Base-by-base conservation (phyloP, 1,284 basidiomycete species). In the Pisolithus thermaeus region DNA sequence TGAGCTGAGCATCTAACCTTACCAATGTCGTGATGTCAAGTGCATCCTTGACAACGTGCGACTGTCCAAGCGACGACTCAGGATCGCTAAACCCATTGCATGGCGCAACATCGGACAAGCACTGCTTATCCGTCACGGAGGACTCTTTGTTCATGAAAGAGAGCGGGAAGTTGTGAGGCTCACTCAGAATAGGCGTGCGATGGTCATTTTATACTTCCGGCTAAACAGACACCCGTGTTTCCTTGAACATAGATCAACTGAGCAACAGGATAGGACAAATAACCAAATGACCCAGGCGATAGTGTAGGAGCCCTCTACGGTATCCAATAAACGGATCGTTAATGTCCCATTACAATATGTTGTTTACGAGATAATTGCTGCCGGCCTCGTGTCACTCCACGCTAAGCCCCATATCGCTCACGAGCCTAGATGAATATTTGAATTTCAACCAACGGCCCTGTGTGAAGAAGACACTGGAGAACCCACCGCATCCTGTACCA, bases 401-500 rank as follows among this genome's bases (percentile, higher is more conserved):
- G n/a, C 27, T 44, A 49, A 37, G 32, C 39, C 30, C 39, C 52
- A 42, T 56, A 56, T 28, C 55, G 52, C 46, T 56, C 55, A 28
- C 55, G 55, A 39, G 55, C 55, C 55, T 56, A 37, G 38, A 36
- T 25, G 37, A 23, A n/a, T 16, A n/a, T 4, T 11, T 11, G 25
- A 5, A 27, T 44, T 28, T n/a, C 22, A 25, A 49, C 39, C n/a
- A 39, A 23, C 46, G 20, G 41, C 30, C 38, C 18, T 28, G 18
- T 7, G 28, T 40, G 11, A 18, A n/a, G n/a, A n/a, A 32, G 27
- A 39, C 12, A n/a, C 25, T 25, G 22, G 30, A 16, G 42, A 18
- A 59, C 74, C 66, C 62, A 82, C 79, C 64, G 77, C 73, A 61
- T 90, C 87, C 65, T 87, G 83, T 36, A 79, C 87, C 77, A 86